These are phyloP conservation scores for Clonostachys sp. DNA, from an alignment of 2,329 filamentous ascomycete genomes.

Conservation along the genomic window DNA sequence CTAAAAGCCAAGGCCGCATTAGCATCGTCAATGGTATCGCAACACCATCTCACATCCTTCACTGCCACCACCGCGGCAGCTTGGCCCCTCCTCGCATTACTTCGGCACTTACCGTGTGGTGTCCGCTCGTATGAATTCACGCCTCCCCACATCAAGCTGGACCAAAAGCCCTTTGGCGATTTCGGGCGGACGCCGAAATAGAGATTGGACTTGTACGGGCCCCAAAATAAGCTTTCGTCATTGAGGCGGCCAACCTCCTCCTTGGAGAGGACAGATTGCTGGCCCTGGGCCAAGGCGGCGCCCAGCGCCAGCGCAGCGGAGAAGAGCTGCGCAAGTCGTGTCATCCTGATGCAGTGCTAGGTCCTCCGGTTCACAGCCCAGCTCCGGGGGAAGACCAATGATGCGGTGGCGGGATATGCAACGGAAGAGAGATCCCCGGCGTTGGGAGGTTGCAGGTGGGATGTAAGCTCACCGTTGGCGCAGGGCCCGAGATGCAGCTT, in stretches of 20 bases:
- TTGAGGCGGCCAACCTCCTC: constrained; percentile 46
- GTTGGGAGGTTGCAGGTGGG: too few relatives aligned
- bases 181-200: constrained; percentile 90
- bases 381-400: too few relatives aligned
- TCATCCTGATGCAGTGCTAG: not conserved
- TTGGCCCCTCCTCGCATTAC: too few relatives aligned
- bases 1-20: constrained; percentile 31
- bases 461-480: too few relatives aligned
- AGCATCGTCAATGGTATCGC: too few relatives aligned
- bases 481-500: too few relatives aligned
- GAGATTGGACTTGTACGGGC: constrained; percentile 87
- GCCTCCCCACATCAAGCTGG: constrained; percentile 84
- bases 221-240: constrained; percentile 91
- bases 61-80: too few relatives aligned
- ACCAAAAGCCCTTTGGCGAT: constrained; percentile 74
- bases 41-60: too few relatives aligned
- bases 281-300: constrained; percentile 14
- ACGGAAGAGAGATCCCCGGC: too few relatives aligned
- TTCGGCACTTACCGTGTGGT: constrained; percentile 60
- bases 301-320: constrained; percentile 15
- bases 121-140: constrained; percentile 74
- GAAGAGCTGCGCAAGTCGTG: not conserved
- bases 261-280: constrained; percentile 33
- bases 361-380: too few relatives aligned
- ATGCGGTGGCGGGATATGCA: too few relatives aligned